Evolutionary conservation across 2,329 filamentous ascomycete genomes (phyloP), one percentile per base, ranked within the genome.

Genomic region (Coniochaeta sp.): DNA sequence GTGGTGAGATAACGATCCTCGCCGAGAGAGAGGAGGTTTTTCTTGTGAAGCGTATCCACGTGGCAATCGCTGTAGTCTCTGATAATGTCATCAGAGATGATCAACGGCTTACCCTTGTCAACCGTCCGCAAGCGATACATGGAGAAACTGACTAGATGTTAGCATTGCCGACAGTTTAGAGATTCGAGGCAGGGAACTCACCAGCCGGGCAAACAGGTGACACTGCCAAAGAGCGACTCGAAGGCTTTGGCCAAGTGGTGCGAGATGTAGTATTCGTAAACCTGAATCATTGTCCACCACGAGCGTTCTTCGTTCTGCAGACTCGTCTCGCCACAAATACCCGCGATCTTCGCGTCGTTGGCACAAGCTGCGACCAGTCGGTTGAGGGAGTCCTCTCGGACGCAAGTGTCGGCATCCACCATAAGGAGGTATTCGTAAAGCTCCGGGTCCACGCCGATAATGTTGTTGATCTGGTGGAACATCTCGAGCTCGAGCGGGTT

Each of bases 231-330:
- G 62, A 99, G 85, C 62, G 92, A 97, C 74, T 99, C 95, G 71
- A 99, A 99, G 63, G 95, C 91, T 79, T 99, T 99, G 59, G 95
- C 82, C 73, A 99, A 79, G 75, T 99, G 90, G 81, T 99, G 95
- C 32, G 95, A 98, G 71, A 99, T 99, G 74, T 93, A 99, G 80
- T 99, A 99, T 74, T 99, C 95, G 77, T 99, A 99, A 65, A 99
- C 95, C 74, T 99, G 95, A 70, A 99, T 99, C 95, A 99, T 99
- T 14, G 95, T 99, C 91, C 91, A 96, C 92, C 93, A 98, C 69
- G 88, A 93, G 66, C 88, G 84, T 68, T 97, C 91, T 73, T 97
- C 93, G 69, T 99, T 99, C 72, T 97, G 90, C 69, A 99, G 81
- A 74, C 89, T 95, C 1, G 95, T 99, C 74, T 99, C 95, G 71